phyloP scores from a whole-genome alignment of 129 eudicot genomes.

The Escallonia herrerae region DNA sequence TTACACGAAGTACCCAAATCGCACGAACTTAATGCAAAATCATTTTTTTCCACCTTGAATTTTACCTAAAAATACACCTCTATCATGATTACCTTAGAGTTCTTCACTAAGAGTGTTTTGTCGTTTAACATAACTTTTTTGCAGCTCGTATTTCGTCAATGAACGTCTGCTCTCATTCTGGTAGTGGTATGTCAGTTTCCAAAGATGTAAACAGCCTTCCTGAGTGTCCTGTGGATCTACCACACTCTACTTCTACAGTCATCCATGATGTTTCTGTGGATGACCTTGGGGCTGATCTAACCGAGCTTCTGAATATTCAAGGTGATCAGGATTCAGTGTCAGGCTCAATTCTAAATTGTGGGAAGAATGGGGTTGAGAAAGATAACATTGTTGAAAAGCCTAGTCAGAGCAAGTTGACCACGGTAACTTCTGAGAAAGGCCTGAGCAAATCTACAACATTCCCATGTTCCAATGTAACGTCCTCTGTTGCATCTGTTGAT shows the following conservation, averaged over 20 bases:
- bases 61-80: no score
- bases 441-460: constrained; percentile 47
- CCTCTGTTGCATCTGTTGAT: constrained; percentile 8
- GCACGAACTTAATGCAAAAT: no score
- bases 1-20: no score
- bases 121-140: no score
- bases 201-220: constrained; percentile 29
- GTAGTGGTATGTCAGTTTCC: constrained; percentile 20
- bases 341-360: constrained; percentile 16
- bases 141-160: constrained; percentile 33
- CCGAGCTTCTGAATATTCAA: constrained; percentile 36
- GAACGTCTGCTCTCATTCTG: constrained; percentile 42
- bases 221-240: constrained; percentile 24
- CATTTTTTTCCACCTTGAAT: no score
- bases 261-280: constrained; percentile 26
- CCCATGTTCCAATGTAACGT: constrained; percentile 24
- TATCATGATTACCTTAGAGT: no score
- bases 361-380: constrained; percentile 12
- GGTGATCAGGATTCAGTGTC: constrained; percentile 18
- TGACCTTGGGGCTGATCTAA: constrained; percentile 37
- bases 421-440: constrained; percentile 25
- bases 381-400: constrained; percentile 22
- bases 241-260: constrained; percentile 15
- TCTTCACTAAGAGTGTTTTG: no score
- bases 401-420: constrained; percentile 7